Percentiles rank a stretch among this genome's conserved stretches.
Evolutionary conservation across 305 asterid genomes (phyloP).

Genomic region (Ruellia speciosa): DNA sequence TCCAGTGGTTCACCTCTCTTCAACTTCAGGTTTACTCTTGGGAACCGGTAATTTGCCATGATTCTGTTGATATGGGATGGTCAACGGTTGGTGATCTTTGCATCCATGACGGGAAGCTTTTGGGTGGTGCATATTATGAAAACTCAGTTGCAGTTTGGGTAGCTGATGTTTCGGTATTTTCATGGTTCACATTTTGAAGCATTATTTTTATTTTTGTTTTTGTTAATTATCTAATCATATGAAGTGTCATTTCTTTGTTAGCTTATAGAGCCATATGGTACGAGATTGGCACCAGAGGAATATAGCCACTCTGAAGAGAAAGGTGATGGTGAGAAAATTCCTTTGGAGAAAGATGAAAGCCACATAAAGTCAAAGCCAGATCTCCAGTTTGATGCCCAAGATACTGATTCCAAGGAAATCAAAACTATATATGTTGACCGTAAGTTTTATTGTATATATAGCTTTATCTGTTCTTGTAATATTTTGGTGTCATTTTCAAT

Average conservation of each 20-base stretch:
- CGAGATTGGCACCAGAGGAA: constrained; percentile 35
- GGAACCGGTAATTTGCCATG: constrained; percentile 93
- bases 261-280: constrained; percentile 70
- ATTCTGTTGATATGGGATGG: constrained; percentile 97
- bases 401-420: constrained; percentile 72
- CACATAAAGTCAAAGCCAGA: constrained; percentile 55
- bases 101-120: constrained; percentile 79
- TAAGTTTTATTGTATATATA: constrained; percentile 34
- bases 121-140: constrained; percentile 89
- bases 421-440: constrained; percentile 93
- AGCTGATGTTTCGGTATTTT: constrained; percentile 75
- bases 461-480: not conserved
- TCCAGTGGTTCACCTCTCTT: not conserved
- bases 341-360: constrained; percentile 47
- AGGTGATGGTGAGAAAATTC: constrained; percentile 35
- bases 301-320: constrained; percentile 36
- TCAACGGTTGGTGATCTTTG: constrained; percentile 87
- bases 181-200: constrained; percentile 1
- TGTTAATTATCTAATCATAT: not conserved
- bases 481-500: constrained; percentile 4
- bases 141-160: constrained; percentile 92
- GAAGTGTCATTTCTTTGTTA: constrained; percentile 30
- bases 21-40: constrained; percentile 71
- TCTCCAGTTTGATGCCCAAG: constrained; percentile 44
- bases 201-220: not conserved